Conservation (phyloP, 306 rosid species). For the Spatholobus suberectus region DNA sequence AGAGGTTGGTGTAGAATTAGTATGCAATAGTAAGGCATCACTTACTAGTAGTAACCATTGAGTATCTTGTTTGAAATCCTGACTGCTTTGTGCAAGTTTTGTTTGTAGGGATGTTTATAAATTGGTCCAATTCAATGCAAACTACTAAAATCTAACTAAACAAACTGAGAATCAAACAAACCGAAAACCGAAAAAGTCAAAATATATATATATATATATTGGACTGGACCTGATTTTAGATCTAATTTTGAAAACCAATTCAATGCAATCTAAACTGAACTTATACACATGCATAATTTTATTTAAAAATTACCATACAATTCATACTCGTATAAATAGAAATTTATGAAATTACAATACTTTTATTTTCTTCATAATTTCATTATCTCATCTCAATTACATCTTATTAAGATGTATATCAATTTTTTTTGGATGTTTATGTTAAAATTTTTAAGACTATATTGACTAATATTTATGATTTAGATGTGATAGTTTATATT, state of each 20-base stretch:
- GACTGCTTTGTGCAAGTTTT: neutral
- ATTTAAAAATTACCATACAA: neutral
- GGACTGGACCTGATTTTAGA: neutral
- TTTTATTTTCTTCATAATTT: neutral
- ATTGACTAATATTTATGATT: neutral
- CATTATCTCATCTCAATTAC: neutral
- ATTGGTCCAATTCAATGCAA: neutral
- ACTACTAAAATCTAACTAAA: neutral
- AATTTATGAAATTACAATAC: neutral
- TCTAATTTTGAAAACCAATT: neutral
- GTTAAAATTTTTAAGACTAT: neutral
- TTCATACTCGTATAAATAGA: neutral
- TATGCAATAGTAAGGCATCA: constrained; percentile 12
- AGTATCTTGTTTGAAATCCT: neutral
- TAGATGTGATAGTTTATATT: neutral
- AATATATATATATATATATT: neutral
- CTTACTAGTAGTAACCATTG: neutral
- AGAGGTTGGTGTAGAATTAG: constrained; percentile 58
- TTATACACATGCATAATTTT: neutral
- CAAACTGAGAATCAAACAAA: neutral
- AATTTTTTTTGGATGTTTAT: neutral
- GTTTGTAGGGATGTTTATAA: neutral
- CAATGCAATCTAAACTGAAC: neutral
- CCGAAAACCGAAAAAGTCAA: neutral
- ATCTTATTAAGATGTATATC: neutral